A percentile compares a stretch with the other conserved stretches of the same genome.
phyloP scores from a whole-genome alignment of 75 land plant species.

The Azolla pinnata region DNA sequence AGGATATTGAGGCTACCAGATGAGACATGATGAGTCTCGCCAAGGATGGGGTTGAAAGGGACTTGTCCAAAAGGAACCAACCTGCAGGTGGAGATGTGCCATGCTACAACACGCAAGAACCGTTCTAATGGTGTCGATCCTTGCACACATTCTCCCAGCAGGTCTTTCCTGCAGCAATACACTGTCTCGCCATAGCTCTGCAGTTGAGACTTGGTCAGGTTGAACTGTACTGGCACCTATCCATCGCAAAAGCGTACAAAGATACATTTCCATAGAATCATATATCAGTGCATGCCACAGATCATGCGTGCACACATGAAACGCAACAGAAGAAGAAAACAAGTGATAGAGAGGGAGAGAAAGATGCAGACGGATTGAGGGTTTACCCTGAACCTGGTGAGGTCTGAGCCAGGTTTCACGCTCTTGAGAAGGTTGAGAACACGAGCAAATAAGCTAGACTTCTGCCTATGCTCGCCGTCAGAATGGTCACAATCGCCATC shows the following conservation, averaged over 20 bases:
- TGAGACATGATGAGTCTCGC: conserved; percentile 88
- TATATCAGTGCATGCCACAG: not conserved
- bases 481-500: too few species aligned
- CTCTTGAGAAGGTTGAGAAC: conserved; percentile 50
- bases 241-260: not conserved
- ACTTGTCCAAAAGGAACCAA: conserved; percentile 53
- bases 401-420: conserved; percentile 61
- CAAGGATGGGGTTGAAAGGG: conserved; percentile 87
- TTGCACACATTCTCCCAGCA: conserved; percentile 36
- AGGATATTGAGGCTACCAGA: conserved; percentile 65
- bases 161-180: conserved; percentile 44
- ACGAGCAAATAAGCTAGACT: conserved; percentile 17
- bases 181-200: conserved; percentile 67
- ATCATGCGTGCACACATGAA: not conserved
- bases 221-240: conserved; percentile 67
- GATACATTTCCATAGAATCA: not conserved
- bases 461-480: conserved; percentile 12
- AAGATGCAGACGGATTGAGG: not conserved
- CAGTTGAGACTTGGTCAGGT: conserved; percentile 80
- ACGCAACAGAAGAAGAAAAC: not conserved
- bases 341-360: not conserved
- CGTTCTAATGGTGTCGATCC: conserved; percentile 44
- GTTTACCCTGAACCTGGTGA: conserved; percentile 50
- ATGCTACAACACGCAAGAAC: conserved; percentile 50
- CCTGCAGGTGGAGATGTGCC: conserved; percentile 69